Evolutionary conservation across 192 early-diverging fungal species (phyloP).

Genomic region (Gonapodya sp.): DNA sequence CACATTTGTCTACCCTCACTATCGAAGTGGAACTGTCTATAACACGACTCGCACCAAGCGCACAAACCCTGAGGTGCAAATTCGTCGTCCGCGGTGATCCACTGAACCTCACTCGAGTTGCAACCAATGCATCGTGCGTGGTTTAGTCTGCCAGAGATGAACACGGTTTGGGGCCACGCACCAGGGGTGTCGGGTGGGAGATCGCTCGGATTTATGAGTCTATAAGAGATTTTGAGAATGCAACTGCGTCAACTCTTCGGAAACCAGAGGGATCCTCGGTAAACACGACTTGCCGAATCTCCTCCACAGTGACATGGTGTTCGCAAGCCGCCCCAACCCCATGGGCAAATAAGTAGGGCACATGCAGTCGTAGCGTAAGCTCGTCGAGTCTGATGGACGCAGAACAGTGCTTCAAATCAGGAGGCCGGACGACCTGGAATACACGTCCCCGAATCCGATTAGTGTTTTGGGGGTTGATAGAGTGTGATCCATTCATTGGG

Average conservation of each 20-base stretch:
- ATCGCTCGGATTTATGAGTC: not conserved
- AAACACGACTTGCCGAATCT: not conserved
- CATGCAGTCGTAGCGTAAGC: not conserved
- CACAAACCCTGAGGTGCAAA: not conserved
- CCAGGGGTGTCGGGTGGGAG: not conserved
- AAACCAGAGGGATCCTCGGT: not conserved
- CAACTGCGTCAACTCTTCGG: no score
- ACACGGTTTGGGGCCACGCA: not conserved
- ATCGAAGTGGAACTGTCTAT: not conserved
- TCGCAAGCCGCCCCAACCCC: not conserved
- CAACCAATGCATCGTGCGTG: not conserved
- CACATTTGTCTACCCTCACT: not conserved
- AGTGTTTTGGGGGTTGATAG: no score
- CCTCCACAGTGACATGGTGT: not conserved
- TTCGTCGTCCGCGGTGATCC: not conserved
- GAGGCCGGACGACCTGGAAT: not conserved
- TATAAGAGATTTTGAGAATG: not conserved
- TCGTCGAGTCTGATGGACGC: not conserved
- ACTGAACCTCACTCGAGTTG: not conserved
- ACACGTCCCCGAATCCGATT: no score
- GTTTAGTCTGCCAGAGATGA: not conserved
- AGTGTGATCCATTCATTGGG: no score
- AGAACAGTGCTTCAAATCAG: not conserved
- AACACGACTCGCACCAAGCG: not conserved
- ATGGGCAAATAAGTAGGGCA: not conserved